A percentile compares a stretch with the other conserved stretches of the same genome.
Conservation (phyloP, 345 rosid species). For the Bruguiera gymnorhiza region DNA sequence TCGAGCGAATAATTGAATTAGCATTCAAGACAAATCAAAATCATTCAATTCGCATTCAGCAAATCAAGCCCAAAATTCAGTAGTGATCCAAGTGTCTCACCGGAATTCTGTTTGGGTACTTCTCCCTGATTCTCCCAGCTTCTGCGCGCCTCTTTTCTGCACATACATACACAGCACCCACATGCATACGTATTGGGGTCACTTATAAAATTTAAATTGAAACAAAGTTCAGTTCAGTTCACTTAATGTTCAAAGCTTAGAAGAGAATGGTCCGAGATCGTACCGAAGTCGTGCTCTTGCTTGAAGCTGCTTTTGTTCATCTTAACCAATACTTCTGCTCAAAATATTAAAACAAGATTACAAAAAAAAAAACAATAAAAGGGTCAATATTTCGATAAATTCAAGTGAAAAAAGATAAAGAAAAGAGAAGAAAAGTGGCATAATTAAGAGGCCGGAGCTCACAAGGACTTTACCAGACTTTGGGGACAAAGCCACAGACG, state of each 20-base stretch:
- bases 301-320: slow-evolving; percentile 64
- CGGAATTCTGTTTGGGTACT: slow-evolving; percentile 72
- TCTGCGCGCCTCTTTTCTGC: slow-evolving; percentile 70
- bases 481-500: too few species aligned
- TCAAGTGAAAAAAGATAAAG: too few species aligned
- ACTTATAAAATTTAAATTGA: too few species aligned
- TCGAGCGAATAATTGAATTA: too few species aligned
- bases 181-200: too few species aligned
- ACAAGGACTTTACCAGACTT: too few species aligned
- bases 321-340: slow-evolving; percentile 6
- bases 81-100: slow-evolving; percentile 25
- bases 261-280: slow-evolving; percentile 10
- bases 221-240: too few species aligned
- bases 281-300: slow-evolving; percentile 64
- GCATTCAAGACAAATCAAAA: too few species aligned
- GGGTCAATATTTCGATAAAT: neutral
- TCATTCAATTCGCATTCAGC: neutral
- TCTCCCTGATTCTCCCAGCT: slow-evolving; percentile 66
- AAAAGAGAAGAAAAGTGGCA: too few species aligned
- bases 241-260: too few species aligned
- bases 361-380: neutral
- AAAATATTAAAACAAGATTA: neutral
- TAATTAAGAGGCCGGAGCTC: too few species aligned
- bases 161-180: slow-evolving; percentile 4
- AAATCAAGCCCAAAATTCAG: neutral